A percentile compares a stretch with the other conserved stretches of the same genome.
Conservation (phyloP, 2,329 filamentous ascomycete genomes). For the Sphaerulina musiva region DNA sequence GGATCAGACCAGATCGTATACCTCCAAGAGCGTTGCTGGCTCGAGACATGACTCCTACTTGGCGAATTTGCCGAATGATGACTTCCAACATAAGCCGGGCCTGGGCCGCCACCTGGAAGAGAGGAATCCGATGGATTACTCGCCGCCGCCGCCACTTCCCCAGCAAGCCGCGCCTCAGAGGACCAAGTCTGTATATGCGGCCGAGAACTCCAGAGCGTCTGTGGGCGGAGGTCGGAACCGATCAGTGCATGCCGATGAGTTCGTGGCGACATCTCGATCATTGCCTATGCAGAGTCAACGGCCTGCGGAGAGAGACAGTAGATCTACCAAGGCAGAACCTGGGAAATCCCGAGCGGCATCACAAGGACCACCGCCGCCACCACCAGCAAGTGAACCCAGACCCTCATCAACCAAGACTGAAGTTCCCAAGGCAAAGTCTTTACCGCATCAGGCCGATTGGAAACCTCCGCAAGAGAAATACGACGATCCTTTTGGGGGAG, state of each 20-base stretch:
- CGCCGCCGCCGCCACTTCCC: background rate
- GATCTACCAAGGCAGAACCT: constrained; percentile 4
- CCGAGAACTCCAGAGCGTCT: background rate
- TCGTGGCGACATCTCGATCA: background rate
- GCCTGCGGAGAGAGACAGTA: constrained; percentile 4
- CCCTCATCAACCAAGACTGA: constrained; percentile 4
- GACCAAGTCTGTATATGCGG: background rate
- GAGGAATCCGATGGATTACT: background rate
- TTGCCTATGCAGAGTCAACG: background rate
- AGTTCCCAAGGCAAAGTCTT: background rate
- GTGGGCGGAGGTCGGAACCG: too few species aligned
- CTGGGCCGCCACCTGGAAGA: constrained; percentile 6
- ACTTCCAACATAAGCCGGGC: constrained; percentile 3
- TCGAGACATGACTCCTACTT: background rate
- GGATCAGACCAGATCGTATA: background rate
- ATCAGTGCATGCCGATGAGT: constrained; percentile 2
- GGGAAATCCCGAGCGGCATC: constrained; percentile 6
- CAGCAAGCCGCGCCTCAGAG: background rate
- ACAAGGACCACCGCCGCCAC: background rate
- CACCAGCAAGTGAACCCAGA: constrained; percentile 1
- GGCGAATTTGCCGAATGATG: background rate
- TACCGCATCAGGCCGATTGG: constrained; percentile 6
- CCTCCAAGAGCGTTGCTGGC: background rate
- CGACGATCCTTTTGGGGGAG: background rate
- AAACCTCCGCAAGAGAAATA: constrained; percentile 1